These are phyloP conservation scores for Barbatosphaeria neglecta DNA, from an alignment of 495 filamentous ascomycete species.

Conservation along the genomic window DNA sequence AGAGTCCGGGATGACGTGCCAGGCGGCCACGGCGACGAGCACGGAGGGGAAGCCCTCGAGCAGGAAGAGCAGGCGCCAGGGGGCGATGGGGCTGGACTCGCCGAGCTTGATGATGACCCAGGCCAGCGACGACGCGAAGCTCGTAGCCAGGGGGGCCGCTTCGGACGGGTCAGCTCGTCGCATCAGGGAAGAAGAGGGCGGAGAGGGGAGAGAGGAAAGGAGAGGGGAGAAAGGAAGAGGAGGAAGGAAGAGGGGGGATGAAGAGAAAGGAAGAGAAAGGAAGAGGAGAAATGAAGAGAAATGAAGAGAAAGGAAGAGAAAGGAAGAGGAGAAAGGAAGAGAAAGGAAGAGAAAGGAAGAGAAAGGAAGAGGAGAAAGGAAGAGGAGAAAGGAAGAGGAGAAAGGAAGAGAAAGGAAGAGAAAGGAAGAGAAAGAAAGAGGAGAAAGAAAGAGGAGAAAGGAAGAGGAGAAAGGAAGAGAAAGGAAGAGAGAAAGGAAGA, in stretches of 20 bases:
- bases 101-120: constrained; percentile 64
- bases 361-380: neutral
- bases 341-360: constrained; percentile 41
- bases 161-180: constrained; percentile 25
- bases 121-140: constrained; percentile 73
- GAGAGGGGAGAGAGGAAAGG: constrained; percentile 32
- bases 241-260: constrained; percentile 45
- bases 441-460: constrained; percentile 16
- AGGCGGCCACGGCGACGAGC: constrained; percentile 55
- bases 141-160: constrained; percentile 72
- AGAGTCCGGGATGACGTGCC: constrained; percentile 59
- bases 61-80: constrained; percentile 77
- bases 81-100: constrained; percentile 48
- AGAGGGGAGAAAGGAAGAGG: neutral
- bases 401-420: no score
- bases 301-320: no score
- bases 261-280: constrained; percentile 75
- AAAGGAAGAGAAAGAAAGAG: constrained; percentile 16
- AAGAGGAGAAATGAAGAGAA: constrained; percentile 40
- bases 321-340: constrained; percentile 13
- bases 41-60: constrained; percentile 76
- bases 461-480: no score
- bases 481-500: constrained; percentile 36
- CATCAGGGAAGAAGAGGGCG: no score
- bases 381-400: constrained; percentile 37